Conservation (phyloP, 2,329 filamentous ascomycete genomes). For the Ophiostoma tasmaniense region DNA sequence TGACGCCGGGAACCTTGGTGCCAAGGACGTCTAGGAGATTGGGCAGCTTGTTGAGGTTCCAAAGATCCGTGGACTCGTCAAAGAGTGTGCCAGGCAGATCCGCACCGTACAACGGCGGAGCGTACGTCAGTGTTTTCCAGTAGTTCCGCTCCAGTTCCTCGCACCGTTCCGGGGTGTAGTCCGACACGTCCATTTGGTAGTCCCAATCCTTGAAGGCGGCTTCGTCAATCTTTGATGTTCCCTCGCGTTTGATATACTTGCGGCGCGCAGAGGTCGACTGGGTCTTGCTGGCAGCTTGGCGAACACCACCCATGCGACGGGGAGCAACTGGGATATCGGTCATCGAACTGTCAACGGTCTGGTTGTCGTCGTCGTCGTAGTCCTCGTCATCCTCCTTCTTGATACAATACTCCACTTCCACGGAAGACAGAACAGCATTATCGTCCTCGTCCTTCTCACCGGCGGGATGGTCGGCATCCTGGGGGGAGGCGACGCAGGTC, state of each 20-base stretch:
- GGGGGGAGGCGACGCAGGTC: conserved; percentile 15
- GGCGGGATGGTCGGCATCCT: conserved; percentile 7
- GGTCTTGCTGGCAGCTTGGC: conserved; percentile 46
- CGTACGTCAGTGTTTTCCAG: conserved; percentile 96
- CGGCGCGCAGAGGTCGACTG: conserved; percentile 79
- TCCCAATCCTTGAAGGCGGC: conserved; percentile 85
- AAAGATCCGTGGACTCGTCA: conserved; percentile 69
- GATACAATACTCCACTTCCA: conserved; percentile 40
- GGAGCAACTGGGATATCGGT: conserved; percentile 23
- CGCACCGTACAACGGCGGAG: conserved; percentile 87
- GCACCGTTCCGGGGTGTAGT: conserved; percentile 85
- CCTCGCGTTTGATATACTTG: conserved; percentile 75
- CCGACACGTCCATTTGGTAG: conserved; percentile 77
- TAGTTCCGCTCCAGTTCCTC: conserved; percentile 91
- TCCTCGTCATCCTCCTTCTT: conserved; percentile 31
- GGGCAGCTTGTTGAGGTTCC: conserved; percentile 92
- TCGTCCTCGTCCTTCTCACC: conserved; percentile 30
- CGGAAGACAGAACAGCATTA: conserved; percentile 34
- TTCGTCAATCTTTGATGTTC: conserved; percentile 74
- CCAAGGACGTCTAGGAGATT: conserved; percentile 91
- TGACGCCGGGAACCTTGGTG: conserved; percentile 93
- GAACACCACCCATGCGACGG: conserved; percentile 43
- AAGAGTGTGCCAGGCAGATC: conserved; percentile 96
- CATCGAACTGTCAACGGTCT: conserved; percentile 11
- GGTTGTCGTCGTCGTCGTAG: conserved; percentile 36